Evolutionary conservation across 441 rosid species (phyloP).

Genomic region (Metrosideros polymorpha): DNA sequence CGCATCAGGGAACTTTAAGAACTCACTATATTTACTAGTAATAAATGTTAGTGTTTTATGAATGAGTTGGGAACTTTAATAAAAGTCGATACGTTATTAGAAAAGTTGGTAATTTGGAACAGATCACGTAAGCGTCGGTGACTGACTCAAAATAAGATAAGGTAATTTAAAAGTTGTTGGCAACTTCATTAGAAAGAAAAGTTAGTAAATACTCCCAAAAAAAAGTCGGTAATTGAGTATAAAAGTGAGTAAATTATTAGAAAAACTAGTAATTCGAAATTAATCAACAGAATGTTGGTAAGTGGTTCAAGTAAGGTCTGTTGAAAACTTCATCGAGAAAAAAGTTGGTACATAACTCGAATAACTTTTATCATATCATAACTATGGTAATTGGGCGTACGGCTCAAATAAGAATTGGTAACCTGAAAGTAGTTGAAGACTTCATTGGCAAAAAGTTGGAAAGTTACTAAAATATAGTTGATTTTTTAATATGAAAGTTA

Average conservation of each 20-base stretch:
- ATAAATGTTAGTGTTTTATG: background rate
- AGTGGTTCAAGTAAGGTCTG: background rate
- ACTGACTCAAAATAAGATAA: background rate
- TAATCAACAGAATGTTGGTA: background rate
- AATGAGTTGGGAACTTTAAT: background rate
- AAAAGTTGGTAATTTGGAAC: background rate
- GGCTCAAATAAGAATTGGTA: background rate
- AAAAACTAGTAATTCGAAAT: background rate
- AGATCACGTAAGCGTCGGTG: fast-evolving
- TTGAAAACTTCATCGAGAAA: background rate
- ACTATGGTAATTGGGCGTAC: too few relatives aligned
- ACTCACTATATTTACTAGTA: background rate
- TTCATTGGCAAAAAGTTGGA: background rate
- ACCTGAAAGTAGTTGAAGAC: background rate
- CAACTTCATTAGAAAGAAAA: background rate
- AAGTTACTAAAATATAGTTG: background rate
- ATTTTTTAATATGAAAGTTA: background rate
- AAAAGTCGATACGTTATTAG: too few relatives aligned
- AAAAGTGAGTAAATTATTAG: background rate
- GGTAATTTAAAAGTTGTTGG: too few relatives aligned
- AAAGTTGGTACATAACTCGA: background rate
- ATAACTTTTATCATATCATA: background rate
- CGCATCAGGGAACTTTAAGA: background rate
- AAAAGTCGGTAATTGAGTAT: background rate
- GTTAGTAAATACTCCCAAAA: background rate